Evolutionary conservation across 179 eudicot genomes (phyloP).

Genomic region (Vitellaria paradoxa): DNA sequence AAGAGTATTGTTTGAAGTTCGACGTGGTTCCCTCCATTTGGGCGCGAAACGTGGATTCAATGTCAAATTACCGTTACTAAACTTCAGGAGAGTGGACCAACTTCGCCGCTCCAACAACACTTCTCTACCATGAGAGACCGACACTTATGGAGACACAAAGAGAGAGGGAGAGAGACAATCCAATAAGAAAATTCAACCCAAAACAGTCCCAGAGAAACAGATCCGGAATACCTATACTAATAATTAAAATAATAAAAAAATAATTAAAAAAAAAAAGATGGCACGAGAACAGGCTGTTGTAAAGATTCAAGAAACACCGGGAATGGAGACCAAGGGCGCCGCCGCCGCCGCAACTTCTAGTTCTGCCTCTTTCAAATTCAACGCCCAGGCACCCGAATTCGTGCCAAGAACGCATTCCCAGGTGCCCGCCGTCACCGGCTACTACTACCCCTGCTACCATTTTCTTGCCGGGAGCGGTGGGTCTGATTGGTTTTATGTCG

Average conservation of each 20-base stretch:
- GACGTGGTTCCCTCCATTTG: constrained; percentile 5
- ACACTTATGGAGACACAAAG: not conserved
- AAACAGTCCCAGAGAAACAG: not conserved
- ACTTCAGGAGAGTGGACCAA: constrained; percentile 25
- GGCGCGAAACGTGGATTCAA: constrained; percentile 38
- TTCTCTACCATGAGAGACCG: constrained; percentile 13
- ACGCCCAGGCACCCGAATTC: constrained; percentile 83
- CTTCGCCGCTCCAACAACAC: constrained; percentile 18
- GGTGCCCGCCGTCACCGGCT: constrained; percentile 48
- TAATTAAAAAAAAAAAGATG: constrained; percentile 25
- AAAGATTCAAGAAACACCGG: constrained; percentile 16
- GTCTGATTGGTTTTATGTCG: constrained; percentile 65
- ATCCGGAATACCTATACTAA: not conserved
- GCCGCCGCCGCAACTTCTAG: not conserved
- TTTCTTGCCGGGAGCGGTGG: constrained; percentile 43
- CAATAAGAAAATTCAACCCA: not conserved
- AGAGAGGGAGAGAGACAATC: not conserved
- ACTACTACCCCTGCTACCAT: constrained; percentile 60
- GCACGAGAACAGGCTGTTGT: constrained; percentile 34
- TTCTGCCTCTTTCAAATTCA: constrained; percentile 54
- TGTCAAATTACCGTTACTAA: constrained; percentile 30
- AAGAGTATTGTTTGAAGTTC: no score
- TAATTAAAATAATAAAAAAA: no score
- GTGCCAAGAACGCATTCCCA: constrained; percentile 54
- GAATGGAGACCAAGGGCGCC: constrained; percentile 15